Conservation (phyloP, 2,329 filamentous ascomycete genomes). For the Clathrospora elynae region DNA sequence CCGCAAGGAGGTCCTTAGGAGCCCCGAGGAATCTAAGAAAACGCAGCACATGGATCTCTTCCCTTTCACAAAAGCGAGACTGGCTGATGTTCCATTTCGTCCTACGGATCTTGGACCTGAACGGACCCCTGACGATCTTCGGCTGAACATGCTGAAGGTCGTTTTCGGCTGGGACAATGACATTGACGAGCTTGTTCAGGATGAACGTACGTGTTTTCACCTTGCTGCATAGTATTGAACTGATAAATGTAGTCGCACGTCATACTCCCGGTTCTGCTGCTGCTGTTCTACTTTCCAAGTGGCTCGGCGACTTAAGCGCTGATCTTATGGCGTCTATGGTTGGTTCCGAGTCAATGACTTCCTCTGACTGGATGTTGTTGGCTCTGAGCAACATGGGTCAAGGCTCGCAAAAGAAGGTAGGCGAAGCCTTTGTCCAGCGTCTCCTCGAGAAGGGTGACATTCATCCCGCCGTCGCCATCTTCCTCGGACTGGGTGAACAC, state of each 20-base stretch:
- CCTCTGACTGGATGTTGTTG: conserved; percentile 95
- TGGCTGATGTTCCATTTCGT: conserved; percentile 83
- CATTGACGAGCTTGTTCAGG: conserved; percentile 77
- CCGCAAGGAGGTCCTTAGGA: conserved; percentile 78
- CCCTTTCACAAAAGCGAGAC: conserved; percentile 77
- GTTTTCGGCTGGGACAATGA: conserved; percentile 96
- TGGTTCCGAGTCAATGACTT: conserved; percentile 82
- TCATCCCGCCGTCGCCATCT: conserved; percentile 88
- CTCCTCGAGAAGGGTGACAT: conserved; percentile 88
- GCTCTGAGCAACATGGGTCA: conserved; percentile 84
- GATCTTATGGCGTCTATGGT: conserved; percentile 80
- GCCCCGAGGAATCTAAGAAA: conserved; percentile 70
- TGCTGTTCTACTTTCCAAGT: conserved; percentile 84
- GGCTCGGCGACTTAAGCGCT: conserved; percentile 83
- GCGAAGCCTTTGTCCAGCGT: conserved; percentile 86
- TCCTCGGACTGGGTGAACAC: conserved; percentile 88
- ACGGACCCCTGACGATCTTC: conserved; percentile 70
- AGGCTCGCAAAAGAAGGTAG: conserved; percentile 83
- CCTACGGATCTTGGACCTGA: conserved; percentile 62
- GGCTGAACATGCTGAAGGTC: conserved; percentile 86
- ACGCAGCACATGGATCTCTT: conserved; percentile 73
- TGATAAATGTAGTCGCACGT: conserved; percentile 60
- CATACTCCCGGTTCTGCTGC: conserved; percentile 75
- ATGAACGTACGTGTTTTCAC: conserved; percentile 65
- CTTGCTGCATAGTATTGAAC: conserved; percentile 2